Conservation (phyloP, 164 flowering plant species). For the Saururus chinensis region DNA sequence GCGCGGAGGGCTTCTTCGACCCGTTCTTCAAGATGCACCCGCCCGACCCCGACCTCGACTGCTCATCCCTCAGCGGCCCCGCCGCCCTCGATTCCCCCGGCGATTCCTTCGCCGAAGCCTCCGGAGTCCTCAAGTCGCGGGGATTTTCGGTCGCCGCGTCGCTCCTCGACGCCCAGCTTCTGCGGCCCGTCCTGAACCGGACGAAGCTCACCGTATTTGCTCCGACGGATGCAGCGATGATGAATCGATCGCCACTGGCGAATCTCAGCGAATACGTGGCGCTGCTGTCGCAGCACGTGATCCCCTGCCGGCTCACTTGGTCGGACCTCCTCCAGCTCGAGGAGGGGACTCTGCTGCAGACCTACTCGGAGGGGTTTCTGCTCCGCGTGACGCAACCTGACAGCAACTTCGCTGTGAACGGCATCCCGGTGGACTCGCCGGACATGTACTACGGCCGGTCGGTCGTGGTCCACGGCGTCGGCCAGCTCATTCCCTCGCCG, state of each 20-base stretch:
- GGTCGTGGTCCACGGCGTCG: slow-evolving; percentile 29
- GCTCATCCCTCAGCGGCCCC: neutral
- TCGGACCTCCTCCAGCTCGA: slow-evolving; percentile 24
- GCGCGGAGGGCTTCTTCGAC: slow-evolving; percentile 33
- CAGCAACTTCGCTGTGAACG: slow-evolving; percentile 29
- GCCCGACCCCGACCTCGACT: neutral
- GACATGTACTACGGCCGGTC: slow-evolving; percentile 28
- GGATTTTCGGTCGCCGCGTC: slow-evolving; percentile 42
- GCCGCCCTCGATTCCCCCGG: neutral
- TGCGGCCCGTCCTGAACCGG: slow-evolving; percentile 7
- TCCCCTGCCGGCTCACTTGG: slow-evolving; percentile 46
- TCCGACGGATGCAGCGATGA: slow-evolving; percentile 42
- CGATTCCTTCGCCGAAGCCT: slow-evolving; percentile 12
- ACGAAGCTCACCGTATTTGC: slow-evolving; percentile 44
- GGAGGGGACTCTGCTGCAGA: slow-evolving; percentile 22
- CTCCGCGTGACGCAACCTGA: slow-evolving; percentile 27
- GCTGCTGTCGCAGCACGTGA: slow-evolving; percentile 32
- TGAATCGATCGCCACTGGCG: slow-evolving; percentile 2
- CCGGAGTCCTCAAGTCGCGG: slow-evolving; percentile 18
- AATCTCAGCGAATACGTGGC: slow-evolving; percentile 17
- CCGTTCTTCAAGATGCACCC: slow-evolving; percentile 14
- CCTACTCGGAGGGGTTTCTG: slow-evolving; percentile 31
- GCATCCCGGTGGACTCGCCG: slow-evolving; percentile 22
- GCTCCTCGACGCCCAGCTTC: slow-evolving; percentile 47
- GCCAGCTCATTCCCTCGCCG: neutral